These are phyloP conservation scores for Euptelea pleiosperma DNA, from an alignment of 164 flowering plant species.

Conservation along the genomic window DNA sequence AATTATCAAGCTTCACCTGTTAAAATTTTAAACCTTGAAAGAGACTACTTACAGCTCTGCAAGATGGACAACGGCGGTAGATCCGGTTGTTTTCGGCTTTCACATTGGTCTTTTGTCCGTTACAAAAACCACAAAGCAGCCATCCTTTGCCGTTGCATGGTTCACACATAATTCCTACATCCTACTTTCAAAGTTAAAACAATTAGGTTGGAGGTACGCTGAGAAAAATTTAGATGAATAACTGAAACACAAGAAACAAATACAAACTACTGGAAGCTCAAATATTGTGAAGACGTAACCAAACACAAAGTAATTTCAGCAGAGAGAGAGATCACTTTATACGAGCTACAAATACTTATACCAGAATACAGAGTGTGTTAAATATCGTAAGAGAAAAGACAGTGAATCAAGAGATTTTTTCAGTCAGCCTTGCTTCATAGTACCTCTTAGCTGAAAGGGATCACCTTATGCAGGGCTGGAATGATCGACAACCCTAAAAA, in stretches of 20 bases:
- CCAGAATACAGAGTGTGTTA: too few species aligned
- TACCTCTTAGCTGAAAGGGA: neutral
- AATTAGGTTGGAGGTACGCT: constrained; percentile 5
- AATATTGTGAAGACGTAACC: neutral
- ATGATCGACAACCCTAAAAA: neutral
- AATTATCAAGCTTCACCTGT: neutral
- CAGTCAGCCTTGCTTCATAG: too few species aligned
- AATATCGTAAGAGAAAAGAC: too few species aligned
- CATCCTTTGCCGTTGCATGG: constrained; percentile 85
- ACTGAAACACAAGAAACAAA: neutral
- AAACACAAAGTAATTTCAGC: neutral
- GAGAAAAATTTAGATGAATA: neutral
- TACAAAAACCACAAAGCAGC: constrained; percentile 82
- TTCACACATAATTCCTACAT: constrained; percentile 59
- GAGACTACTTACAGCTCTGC: constrained; percentile 71
- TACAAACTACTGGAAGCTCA: neutral
- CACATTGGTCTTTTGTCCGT: constrained; percentile 83
- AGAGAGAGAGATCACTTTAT: neutral
- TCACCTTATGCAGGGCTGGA: neutral
- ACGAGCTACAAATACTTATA: too few species aligned
- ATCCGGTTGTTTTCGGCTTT: constrained; percentile 60
- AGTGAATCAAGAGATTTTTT: too few species aligned
- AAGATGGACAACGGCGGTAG: constrained; percentile 86
- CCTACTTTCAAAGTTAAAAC: constrained; percentile 31
- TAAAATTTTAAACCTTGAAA: too few species aligned